Evolutionary conservation across 1,284 basidiomycete genomes (phyloP), one percentile per base, ranked within the genome.

Genomic region (Pseudozyma thailandica): DNA sequence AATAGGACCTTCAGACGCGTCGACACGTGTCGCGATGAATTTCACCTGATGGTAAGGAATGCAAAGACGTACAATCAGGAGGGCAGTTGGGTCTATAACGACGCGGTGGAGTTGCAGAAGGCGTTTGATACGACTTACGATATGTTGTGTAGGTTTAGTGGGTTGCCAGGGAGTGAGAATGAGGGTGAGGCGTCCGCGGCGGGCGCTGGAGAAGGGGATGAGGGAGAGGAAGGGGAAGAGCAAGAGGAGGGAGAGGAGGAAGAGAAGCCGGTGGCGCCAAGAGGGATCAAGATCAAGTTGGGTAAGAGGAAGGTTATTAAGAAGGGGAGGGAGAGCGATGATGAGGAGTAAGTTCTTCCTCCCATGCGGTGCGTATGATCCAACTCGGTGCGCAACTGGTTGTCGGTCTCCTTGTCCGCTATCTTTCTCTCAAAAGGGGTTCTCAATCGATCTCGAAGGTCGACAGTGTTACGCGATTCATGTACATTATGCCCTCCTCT

Each of bases 41-140:
- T 92, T 87, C 82, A 85, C 65, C 87, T 93, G 49, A 93, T 98
- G 90, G 95, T 95, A 84, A 87, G 88, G 82, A 98, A 98, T 81
- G 94, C 95, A 5, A 88, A 91, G 78, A 80, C 75, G 27, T 82
- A 81, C 72, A 79, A 83, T 50, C 78, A 80, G 45, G 79, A 83
- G 92, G 94, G 83, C 50, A 93, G 92, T 0, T 91, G 92, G 90
- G 94, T 98, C 27, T 96, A 93, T 85, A 87, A 92, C 71, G 93
- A 97, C 72, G 94, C 95, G 0, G 69, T 74, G 26, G 80, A 78
- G 70, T 61, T 82, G 41, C 74, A 81, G 50, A 74, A 68, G 42
- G 78, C 75, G 7, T 82, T 82, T 45, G 76, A 82, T 30, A 55
- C 56, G 23, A 74, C 63, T n/a, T 80, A 75, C 50, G 77, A 74